phyloP scores from a whole-genome alignment of 768 basidiomycete genomes.

The Agrocybe pediades region DNA sequence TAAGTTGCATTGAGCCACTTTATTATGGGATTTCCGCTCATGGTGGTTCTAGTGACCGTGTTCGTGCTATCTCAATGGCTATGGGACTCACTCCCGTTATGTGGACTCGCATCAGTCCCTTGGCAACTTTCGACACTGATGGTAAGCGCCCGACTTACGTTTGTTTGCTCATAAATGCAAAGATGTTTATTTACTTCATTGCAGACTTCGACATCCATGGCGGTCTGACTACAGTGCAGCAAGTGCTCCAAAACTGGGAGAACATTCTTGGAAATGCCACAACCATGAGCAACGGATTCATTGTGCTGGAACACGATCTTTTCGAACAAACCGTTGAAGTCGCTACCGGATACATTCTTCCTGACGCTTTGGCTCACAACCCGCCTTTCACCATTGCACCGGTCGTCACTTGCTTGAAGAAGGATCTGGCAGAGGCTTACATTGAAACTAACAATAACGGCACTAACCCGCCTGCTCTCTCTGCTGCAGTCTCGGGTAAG shows the following conservation, averaged over 20 bases:
- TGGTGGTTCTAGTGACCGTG: conserved; percentile 62
- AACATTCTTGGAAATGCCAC: conserved; percentile 67
- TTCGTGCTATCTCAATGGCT: conserved; percentile 78
- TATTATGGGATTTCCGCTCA: conserved; percentile 6
- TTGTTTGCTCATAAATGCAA: background rate
- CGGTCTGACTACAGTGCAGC: conserved; percentile 54
- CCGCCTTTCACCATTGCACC: conserved; percentile 70
- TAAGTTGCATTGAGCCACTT: conserved; percentile 27
- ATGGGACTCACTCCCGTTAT: conserved; percentile 86
- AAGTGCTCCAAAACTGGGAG: conserved; percentile 74
- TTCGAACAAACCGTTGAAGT: conserved; percentile 86
- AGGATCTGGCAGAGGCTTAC: conserved; percentile 65
- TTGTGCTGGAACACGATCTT: conserved; percentile 86
- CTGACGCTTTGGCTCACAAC: conserved; percentile 70
- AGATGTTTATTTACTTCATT: conserved; percentile 8
- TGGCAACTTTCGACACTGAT: conserved; percentile 70
- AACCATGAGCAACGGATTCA: conserved; percentile 72
- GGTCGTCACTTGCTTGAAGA: conserved; percentile 68
- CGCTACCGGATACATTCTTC: conserved; percentile 85
- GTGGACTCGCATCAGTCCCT: conserved; percentile 71
- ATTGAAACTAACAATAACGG: conserved; percentile 79
- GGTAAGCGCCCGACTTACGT: conserved; percentile 35
- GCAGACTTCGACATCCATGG: conserved; percentile 81
- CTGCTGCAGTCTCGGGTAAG: conserved; percentile 20
- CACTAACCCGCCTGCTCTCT: conserved; percentile 52